Percentiles rank a stretch among this genome's conserved stretches.
phyloP scores from a whole-genome alignment of 164 flowering plant genomes.

The Aristolochia fimbriata region DNA sequence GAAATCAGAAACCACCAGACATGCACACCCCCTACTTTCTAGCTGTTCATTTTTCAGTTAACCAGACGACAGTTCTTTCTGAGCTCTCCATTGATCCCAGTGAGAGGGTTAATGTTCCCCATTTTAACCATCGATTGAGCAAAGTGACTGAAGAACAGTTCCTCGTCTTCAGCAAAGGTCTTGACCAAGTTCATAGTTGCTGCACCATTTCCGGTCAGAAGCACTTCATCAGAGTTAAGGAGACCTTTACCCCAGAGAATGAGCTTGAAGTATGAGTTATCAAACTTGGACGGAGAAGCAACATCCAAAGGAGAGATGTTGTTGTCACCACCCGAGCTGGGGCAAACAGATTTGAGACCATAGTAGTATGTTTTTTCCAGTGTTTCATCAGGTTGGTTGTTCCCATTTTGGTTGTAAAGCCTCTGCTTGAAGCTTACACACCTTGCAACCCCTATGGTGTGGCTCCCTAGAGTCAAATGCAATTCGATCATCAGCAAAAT shows the following conservation, averaged over 20 bases:
- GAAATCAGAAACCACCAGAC: no score
- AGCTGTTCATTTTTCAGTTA: slow-evolving; percentile 11
- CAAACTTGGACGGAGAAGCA: slow-evolving; percentile 64
- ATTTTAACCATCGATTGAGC: slow-evolving; percentile 81
- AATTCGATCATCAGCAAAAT: no score
- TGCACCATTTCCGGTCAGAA: slow-evolving; percentile 45
- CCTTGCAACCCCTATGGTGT: slow-evolving; percentile 83
- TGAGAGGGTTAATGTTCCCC: slow-evolving; percentile 69
- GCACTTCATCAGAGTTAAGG: slow-evolving; percentile 72
- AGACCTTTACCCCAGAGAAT: slow-evolving; percentile 69
- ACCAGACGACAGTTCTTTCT: slow-evolving; percentile 56
- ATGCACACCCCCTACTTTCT: no score
- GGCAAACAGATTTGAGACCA: slow-evolving; percentile 54
- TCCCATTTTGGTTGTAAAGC: slow-evolving; percentile 76
- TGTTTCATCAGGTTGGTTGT: slow-evolving; percentile 66
- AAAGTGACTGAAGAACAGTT: slow-evolving; percentile 60
- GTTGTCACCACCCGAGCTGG: slow-evolving; percentile 73
- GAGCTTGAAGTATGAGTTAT: slow-evolving; percentile 81
- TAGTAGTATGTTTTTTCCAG: slow-evolving; percentile 48
- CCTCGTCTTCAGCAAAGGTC: slow-evolving; percentile 52
- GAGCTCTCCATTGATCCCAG: slow-evolving; percentile 60
- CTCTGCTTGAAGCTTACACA: slow-evolving; percentile 77
- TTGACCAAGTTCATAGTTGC: slow-evolving; percentile 44
- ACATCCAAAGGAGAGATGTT: slow-evolving; percentile 69
- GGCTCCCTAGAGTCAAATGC: slow-evolving; percentile 42